Evolutionary conservation across 441 rosid species (phyloP).

Genomic region (Arabidopsis hybrid): DNA sequence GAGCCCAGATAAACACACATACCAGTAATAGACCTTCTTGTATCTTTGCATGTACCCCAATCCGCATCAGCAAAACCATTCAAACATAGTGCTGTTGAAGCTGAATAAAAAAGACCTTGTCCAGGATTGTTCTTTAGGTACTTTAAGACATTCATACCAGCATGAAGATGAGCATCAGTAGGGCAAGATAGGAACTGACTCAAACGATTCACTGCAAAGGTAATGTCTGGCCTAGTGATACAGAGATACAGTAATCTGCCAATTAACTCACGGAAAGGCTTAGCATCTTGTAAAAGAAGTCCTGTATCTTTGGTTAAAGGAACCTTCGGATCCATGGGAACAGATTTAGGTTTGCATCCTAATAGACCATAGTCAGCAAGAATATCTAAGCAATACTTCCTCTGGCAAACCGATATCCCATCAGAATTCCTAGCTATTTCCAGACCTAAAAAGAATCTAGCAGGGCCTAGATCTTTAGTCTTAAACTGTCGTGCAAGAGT

Average conservation of each 20-base stretch:
- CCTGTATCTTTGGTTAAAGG: rapidly evolving
- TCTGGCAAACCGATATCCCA: neutral
- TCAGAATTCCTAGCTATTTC: neutral
- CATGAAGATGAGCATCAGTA: neutral
- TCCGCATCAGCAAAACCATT: neutral
- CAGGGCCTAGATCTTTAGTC: neutral
- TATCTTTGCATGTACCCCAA: neutral
- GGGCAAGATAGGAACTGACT: neutral
- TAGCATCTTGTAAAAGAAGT: rapidly evolving
- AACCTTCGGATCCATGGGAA: neutral
- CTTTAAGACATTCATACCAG: neutral
- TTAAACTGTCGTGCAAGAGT: neutral
- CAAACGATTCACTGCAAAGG: neutral
- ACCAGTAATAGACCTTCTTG: neutral
- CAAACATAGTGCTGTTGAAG: rapidly evolving
- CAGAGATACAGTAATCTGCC: neutral
- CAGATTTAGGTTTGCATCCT: neutral
- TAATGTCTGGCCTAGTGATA: neutral
- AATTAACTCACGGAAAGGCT: neutral
- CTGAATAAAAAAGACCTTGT: neutral
- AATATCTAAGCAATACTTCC: neutral
- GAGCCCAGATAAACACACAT: neutral
- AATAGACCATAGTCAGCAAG: neutral
- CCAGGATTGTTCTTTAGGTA: neutral
- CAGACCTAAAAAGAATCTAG: neutral